These are phyloP conservation scores for Papiliotrema terrestris DNA, from an alignment of 1,284 basidiomycete genomes.

Conservation along the genomic window DNA sequence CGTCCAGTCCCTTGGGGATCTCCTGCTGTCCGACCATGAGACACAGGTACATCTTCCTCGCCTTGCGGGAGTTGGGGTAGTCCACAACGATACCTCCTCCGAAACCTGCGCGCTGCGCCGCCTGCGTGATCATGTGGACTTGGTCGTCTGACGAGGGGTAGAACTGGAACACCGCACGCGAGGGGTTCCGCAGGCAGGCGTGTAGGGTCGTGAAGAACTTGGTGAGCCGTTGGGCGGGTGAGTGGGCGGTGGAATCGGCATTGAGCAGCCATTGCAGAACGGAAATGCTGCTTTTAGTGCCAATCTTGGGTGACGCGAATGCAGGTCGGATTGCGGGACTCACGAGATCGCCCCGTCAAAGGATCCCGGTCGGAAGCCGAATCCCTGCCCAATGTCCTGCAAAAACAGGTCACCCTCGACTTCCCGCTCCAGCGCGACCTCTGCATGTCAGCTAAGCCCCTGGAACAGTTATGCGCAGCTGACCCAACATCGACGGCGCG, in stretches of 20 bases:
- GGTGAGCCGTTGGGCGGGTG: conserved; percentile 84
- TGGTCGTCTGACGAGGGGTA: conserved; percentile 95
- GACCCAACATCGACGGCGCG: conserved; percentile 93
- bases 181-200: conserved; percentile 84
- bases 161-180: conserved; percentile 91
- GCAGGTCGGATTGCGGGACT: conserved; percentile 12
- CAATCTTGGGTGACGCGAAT: not conserved
- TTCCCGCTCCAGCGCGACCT: conserved; percentile 89
- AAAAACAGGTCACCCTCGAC: conserved; percentile 90
- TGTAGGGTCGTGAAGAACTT: conserved; percentile 97
- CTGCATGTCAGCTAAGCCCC: conserved; percentile 49
- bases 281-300: conserved; percentile 66
- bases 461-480: conserved; percentile 30
- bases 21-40: conserved; percentile 70
- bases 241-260: conserved; percentile 88
- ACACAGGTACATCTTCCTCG: conserved; percentile 85
- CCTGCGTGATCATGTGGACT: conserved; percentile 88
- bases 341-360: conserved; percentile 98
- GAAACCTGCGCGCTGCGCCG: conserved; percentile 92
- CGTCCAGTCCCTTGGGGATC: conserved; percentile 69
- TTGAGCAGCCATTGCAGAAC: conserved; percentile 99
- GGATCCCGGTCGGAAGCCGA: conserved; percentile 90
- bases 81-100: conserved; percentile 96
- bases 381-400: conserved; percentile 89
- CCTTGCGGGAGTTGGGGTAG: conserved; percentile 93